Percentiles rank a stretch among this genome's conserved stretches.
phyloP scores from a whole-genome alignment of 768 basidiomycete genomes.

The Leccinum obscurum region DNA sequence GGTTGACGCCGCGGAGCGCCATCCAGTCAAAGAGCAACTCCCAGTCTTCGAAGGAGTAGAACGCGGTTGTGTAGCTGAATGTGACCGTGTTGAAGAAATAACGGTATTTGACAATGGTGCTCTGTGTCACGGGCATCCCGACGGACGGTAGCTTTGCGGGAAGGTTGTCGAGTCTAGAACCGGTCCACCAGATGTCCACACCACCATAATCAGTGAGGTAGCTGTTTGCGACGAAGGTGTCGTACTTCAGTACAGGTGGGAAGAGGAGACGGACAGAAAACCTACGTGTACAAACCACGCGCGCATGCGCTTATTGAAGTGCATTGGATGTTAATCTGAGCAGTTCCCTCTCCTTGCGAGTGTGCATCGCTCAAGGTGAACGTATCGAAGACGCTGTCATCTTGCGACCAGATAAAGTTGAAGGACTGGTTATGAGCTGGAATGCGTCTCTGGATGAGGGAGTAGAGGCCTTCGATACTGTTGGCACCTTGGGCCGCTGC shows the following conservation, averaged over 20 bases:
- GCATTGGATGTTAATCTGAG: slow-evolving; percentile 33
- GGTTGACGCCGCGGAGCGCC: slow-evolving; percentile 41
- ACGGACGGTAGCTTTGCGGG: slow-evolving; percentile 32
- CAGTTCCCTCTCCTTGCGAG: slow-evolving; percentile 6
- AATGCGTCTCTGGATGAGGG: neutral
- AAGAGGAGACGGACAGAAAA: neutral
- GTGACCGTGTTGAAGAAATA: slow-evolving; percentile 24
- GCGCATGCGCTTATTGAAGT: slow-evolving; percentile 33
- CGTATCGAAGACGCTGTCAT: neutral
- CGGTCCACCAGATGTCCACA: slow-evolving; percentile 46
- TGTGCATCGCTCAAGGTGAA: slow-evolving; percentile 12
- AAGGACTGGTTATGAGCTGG: neutral
- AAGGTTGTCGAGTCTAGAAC: slow-evolving; percentile 38
- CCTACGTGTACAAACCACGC: neutral
- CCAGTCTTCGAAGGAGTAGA: slow-evolving; percentile 43
- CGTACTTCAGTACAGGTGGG: neutral
- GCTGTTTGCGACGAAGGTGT: slow-evolving; percentile 11
- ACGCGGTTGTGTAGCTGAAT: slow-evolving; percentile 19
- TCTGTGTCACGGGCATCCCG: slow-evolving; percentile 32
- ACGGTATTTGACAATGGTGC: slow-evolving; percentile 38
- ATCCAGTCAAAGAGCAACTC: slow-evolving; percentile 43
- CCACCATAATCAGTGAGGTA: slow-evolving; percentile 39
- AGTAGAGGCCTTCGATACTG: neutral
- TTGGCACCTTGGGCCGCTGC: neutral
- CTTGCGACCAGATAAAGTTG: neutral